These are phyloP conservation scores for Fusarium sp. DNA, from an alignment of 2,329 filamentous ascomycete species.

Conservation along the genomic window DNA sequence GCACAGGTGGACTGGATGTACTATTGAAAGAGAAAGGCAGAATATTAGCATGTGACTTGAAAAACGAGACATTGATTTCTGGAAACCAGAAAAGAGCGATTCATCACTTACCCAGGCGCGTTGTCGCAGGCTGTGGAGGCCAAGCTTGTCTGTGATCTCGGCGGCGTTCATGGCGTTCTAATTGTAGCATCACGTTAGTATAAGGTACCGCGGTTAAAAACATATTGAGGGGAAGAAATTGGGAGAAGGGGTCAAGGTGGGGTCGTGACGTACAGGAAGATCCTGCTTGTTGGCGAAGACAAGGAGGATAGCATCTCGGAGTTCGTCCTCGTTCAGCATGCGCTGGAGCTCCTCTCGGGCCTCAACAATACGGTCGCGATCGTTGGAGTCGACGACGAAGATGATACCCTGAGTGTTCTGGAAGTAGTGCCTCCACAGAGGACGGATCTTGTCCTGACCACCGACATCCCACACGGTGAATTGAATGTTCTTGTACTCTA, in stretches of 20 bases:
- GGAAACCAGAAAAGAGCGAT: conserved; percentile 17
- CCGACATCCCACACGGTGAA: conserved; percentile 99
- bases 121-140: conserved; percentile 98
- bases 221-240: conserved; percentile 18
- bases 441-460: conserved; percentile 99
- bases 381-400: conserved; percentile 99
- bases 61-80: neutral
- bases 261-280: conserved; percentile 81
- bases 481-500: conserved; percentile 99
- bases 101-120: conserved; percentile 92
- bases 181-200: conserved; percentile 39
- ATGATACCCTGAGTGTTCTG: conserved; percentile 99
- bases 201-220: conserved; percentile 14
- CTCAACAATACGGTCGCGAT: conserved; percentile 98
- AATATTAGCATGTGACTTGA: conserved; percentile 41
- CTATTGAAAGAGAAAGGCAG: conserved; percentile 61
- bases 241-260: conserved; percentile 24
- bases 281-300: conserved; percentile 99
- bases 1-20: conserved; percentile 99
- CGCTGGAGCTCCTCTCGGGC: conserved; percentile 96
- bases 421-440: conserved; percentile 99
- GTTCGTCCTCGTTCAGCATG: conserved; percentile 99
- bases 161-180: conserved; percentile 99
- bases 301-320: conserved; percentile 95
- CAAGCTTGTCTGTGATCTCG: conserved; percentile 99